Evolutionary conservation across 2,329 filamentous ascomycete genomes (phyloP).

Genomic region (Scytalidium sp.): DNA sequence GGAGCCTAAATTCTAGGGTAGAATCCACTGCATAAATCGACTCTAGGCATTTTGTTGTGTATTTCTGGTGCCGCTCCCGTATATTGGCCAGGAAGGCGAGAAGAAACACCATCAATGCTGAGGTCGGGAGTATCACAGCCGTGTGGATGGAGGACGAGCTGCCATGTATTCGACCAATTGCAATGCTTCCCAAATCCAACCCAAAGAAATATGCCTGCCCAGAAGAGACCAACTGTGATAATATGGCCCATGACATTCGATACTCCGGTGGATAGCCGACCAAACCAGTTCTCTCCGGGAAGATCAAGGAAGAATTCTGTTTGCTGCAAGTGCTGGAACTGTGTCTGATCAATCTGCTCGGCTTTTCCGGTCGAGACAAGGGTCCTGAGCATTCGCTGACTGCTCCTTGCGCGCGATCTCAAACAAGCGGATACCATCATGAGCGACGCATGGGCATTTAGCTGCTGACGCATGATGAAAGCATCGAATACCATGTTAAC

Average conservation of each 20-base stretch:
- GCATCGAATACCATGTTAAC: conserved; percentile 30
- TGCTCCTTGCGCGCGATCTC: conserved; percentile 11
- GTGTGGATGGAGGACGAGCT: conserved; percentile 37
- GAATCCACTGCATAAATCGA: conserved; percentile 30
- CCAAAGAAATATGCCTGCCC: conserved; percentile 14
- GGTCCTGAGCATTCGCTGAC: conserved; percentile 10
- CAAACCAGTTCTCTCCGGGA: conserved; percentile 9
- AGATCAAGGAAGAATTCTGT: conserved; percentile 9
- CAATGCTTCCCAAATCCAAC: conserved; percentile 13
- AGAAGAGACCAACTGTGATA: conserved; percentile 9
- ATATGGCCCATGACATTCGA: conserved; percentile 11
- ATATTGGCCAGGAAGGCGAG: conserved; percentile 35
- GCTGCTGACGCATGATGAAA: conserved; percentile 29
- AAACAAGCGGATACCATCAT: conserved; percentile 7
- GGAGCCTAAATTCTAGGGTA: conserved; percentile 29
- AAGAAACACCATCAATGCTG: conserved; percentile 38
- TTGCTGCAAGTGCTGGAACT: conserved; percentile 7
- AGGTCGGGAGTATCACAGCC: no score
- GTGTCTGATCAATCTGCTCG: conserved; percentile 2
- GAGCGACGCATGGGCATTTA: conserved; percentile 15
- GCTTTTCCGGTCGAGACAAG: conserved; percentile 8
- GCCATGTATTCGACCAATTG: conserved; percentile 12
- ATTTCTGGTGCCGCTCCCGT: conserved; percentile 30
- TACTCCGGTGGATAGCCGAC: conserved; percentile 9
- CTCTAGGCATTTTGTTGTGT: conserved; percentile 28